Base-by-base conservation (phyloP, 352 stramenopile genomes). In the Achlya hypogyna region DNA sequence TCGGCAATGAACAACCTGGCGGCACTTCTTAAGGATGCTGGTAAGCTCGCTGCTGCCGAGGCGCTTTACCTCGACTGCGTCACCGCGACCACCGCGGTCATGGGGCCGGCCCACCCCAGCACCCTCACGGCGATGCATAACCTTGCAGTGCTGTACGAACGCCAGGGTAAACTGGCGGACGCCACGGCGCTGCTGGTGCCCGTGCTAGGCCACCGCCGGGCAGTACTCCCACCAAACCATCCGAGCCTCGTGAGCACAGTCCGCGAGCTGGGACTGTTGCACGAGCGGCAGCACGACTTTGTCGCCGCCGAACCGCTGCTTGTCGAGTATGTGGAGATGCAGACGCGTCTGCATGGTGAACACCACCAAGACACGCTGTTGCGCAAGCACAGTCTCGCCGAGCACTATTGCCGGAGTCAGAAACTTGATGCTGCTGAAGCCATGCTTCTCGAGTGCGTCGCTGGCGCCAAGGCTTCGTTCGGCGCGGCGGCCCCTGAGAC, bases 1-100 rank as follows among this genome's bases (percentile, higher is more conserved):
- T 54, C 49, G 23, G 49, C 49, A 14, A 54, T 54, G 49, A 54
- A 54, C 29, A 54, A 54, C 29, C 29, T 54, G 6, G 49, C 49
- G 6, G 49, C 49, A 14, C 49, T 54, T 6, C 49, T 54, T 16
- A 54, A 54, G 22, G 49, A 54, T 54, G 49, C 49, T 34, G 23
- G 6, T 14, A 54, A 54, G 49, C 16, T 34, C 16, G 49, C 6
- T 14, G 49, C 6, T 16, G 49, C 49, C 23, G 49, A 54, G 29
- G 49, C 49, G 23, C 49, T 54, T 14, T 54, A 54, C 49, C 23
- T 34, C 23, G 16, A 54, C 6, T 54, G 49, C 29, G 49, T 54
- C 6, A 16, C 23, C 23, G 29, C 29, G 6, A 54, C 6, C 49
- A 16, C 49, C 23, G 29, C 6, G 6, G 29, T 34, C 6, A 54